Percentiles rank a stretch among this genome's conserved stretches.
These are phyloP conservation scores for Rhexocercosporidium sp. DNA, from an alignment of 2,329 filamentous ascomycete genomes.

Conservation along the genomic window DNA sequence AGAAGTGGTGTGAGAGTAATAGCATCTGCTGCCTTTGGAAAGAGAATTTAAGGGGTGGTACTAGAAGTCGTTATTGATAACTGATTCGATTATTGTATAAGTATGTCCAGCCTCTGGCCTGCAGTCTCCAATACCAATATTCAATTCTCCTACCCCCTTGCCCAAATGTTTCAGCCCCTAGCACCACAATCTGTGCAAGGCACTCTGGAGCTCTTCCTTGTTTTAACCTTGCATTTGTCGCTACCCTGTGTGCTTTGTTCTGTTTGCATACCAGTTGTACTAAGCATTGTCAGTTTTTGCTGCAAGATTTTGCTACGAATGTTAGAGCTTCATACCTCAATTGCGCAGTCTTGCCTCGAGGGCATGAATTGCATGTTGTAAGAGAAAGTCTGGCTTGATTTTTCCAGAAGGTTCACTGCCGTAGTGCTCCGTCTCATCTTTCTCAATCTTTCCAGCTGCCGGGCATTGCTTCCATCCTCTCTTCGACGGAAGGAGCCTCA, in stretches of 20 bases:
- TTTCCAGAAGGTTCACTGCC: background rate
- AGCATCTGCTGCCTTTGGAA: conserved; percentile 84
- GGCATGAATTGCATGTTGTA: background rate
- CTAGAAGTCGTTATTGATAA: conserved; percentile 38
- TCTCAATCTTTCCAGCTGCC: conserved; percentile 1
- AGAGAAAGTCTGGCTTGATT: background rate
- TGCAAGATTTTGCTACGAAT: background rate
- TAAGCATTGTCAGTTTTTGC: background rate
- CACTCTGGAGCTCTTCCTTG: background rate
- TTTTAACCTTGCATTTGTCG: background rate
- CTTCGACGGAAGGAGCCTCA: background rate
- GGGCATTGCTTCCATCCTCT: background rate
- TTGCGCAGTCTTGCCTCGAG: background rate
- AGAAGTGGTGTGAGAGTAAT: conserved; percentile 87
- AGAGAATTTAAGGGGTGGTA: conserved; percentile 38
- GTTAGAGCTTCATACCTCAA: background rate
- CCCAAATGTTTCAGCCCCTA: background rate
- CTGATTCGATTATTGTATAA: background rate
- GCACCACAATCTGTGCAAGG: background rate
- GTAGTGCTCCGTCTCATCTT: background rate
- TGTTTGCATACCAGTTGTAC: background rate
- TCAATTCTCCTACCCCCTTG: background rate
- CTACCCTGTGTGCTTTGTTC: background rate
- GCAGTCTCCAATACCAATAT: background rate
- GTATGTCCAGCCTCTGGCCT: background rate